Conservation (phyloP, 306 rosid genomes). For the Begonia masoniana region DNA sequence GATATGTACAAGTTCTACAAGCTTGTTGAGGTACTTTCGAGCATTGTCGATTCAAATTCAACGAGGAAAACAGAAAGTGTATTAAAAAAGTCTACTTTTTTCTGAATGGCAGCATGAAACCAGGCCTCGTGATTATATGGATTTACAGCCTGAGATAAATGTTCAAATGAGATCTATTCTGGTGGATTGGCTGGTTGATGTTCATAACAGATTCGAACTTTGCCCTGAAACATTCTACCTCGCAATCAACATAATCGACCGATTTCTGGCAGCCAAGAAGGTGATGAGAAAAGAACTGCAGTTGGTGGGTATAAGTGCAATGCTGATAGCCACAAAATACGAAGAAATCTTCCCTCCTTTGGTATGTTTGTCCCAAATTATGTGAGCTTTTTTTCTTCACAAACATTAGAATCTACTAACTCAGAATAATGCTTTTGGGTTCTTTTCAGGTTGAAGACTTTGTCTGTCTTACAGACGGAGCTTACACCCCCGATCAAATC, state of each 20-base stretch:
- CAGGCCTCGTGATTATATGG: constrained; percentile 55
- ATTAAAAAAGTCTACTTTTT: too few species aligned
- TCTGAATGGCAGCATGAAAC: constrained; percentile 33
- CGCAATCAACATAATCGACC: constrained; percentile 61
- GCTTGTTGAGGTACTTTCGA: too few species aligned
- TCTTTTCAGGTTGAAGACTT: constrained; percentile 58
- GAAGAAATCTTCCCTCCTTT: constrained; percentile 95
- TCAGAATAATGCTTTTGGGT: too few species aligned
- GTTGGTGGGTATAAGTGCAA: constrained; percentile 70
- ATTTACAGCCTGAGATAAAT: constrained; percentile 64
- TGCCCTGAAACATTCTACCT: constrained; percentile 65
- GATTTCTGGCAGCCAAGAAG: constrained; percentile 46
- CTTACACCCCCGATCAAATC: constrained; percentile 55
- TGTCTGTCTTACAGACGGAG: constrained; percentile 62
- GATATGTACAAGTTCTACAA: constrained; percentile 43
- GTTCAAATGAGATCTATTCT: constrained; percentile 72
- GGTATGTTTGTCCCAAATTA: constrained; percentile 14
- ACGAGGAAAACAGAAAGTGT: too few species aligned
- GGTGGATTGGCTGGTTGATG: constrained; percentile 76
- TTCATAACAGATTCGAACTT: constrained; percentile 60
- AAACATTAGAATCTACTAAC: too few species aligned
- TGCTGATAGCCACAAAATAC: constrained; percentile 81
- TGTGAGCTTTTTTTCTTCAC: too few species aligned
- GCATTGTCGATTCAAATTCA: too few species aligned
- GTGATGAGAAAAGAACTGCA: constrained; percentile 64